These are phyloP conservation scores for Pulveroboletus ravenelii DNA, from an alignment of 768 basidiomycete species.

Conservation along the genomic window DNA sequence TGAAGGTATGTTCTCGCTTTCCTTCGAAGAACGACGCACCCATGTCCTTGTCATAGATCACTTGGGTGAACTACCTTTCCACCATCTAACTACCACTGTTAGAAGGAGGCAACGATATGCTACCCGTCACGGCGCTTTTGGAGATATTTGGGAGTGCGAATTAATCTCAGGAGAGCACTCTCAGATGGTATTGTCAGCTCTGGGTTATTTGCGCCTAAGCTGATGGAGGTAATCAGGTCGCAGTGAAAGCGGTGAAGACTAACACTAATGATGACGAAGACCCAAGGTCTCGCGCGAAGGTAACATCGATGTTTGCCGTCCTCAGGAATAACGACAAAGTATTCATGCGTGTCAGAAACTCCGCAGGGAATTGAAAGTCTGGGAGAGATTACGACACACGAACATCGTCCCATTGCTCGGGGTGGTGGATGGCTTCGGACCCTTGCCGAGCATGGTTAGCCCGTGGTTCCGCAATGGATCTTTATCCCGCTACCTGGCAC, in stretches of 20 bases:
- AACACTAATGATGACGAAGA: background rate
- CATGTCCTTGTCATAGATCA: constrained; percentile 1
- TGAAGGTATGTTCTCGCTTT: constrained; percentile 5
- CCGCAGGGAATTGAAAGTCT: constrained; percentile 26
- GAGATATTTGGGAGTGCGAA: constrained; percentile 25
- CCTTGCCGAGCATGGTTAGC: constrained; percentile 28
- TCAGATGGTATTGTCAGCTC: constrained; percentile 3
- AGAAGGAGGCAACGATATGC: constrained; percentile 5
- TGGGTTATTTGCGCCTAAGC: background rate
- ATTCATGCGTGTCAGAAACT: constrained; percentile 15
- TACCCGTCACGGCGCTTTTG: constrained; percentile 12
- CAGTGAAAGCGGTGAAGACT: constrained; percentile 18
- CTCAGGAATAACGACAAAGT: background rate
- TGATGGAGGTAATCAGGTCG: constrained; percentile 10
- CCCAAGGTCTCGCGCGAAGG: constrained; percentile 8
- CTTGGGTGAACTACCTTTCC: constrained; percentile 7
- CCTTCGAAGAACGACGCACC: background rate
- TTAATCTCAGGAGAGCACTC: constrained; percentile 3
- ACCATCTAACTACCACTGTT: background rate
- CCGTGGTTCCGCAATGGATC: constrained; percentile 31
- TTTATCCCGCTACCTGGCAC: constrained; percentile 19
- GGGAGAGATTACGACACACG: constrained; percentile 10
- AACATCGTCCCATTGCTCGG: constrained; percentile 33
- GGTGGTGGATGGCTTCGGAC: constrained; percentile 27
- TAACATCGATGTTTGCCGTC: background rate